phyloP scores from a whole-genome alignment of 1,139 yeast species.

The Yamadazyma triangularis region DNA sequence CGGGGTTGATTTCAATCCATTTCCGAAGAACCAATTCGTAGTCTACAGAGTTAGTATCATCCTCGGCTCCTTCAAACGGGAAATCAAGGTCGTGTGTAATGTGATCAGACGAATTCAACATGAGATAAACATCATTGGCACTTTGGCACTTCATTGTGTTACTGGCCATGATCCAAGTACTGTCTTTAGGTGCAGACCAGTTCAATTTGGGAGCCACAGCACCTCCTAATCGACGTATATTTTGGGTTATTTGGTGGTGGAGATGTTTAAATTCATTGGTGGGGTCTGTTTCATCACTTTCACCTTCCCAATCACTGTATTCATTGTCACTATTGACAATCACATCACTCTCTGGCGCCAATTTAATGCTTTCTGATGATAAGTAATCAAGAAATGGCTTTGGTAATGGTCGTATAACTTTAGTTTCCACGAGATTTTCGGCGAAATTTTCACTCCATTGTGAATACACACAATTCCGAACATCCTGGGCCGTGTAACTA shows the following conservation, averaged over 20 bases:
- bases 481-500: slow-evolving; percentile 42
- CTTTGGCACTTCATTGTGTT: slow-evolving; percentile 67
- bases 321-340: slow-evolving; percentile 51
- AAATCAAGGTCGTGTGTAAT: slow-evolving; percentile 77
- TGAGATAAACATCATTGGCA: slow-evolving; percentile 70
- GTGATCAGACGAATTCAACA: slow-evolving; percentile 84
- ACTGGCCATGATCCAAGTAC: slow-evolving; percentile 84
- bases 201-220: slow-evolving; percentile 82
- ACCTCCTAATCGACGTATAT: no score
- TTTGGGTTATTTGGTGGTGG: no score
- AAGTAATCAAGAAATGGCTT: slow-evolving; percentile 64
- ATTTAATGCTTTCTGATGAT: slow-evolving; percentile 67
- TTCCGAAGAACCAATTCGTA: slow-evolving; percentile 72
- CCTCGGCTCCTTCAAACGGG: slow-evolving; percentile 62
- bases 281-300: slow-evolving; percentile 16
- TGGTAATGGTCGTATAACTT: slow-evolving; percentile 64
- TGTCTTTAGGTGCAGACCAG: slow-evolving; percentile 97
- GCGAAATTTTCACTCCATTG: slow-evolving; percentile 63
- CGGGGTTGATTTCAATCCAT: slow-evolving; percentile 81
- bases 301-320: slow-evolving; percentile 68
- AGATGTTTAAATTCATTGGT: slow-evolving; percentile 69
- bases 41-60: no score
- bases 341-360: slow-evolving; percentile 40
- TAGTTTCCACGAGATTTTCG: slow-evolving; percentile 46
- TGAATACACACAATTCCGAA: slow-evolving; percentile 67